Evolutionary conservation across 2,329 filamentous ascomycete genomes (phyloP), one percentile per base, ranked within the genome.

Genomic region (Trichoderma sp.): DNA sequence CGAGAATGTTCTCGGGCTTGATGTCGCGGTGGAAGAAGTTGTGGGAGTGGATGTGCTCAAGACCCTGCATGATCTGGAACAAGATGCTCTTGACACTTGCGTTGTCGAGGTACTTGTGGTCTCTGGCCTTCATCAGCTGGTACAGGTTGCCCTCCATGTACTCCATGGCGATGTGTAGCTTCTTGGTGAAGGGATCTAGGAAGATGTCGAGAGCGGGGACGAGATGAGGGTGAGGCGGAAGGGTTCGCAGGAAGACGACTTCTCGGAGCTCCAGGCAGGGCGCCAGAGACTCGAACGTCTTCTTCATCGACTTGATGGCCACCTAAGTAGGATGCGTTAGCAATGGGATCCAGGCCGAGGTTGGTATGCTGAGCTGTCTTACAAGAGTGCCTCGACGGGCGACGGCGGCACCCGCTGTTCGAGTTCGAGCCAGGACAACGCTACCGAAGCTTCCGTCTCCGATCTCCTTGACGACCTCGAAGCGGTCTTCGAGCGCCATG

Each of bases 241-340:
- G 86, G 12, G 94, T 95, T 78, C 94, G 91, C 61, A 99, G 86
- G 83, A 99, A 99, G 80, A 99, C 96, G 75, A 99, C 96, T 82
- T 99, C 96, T 73, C 96, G 92, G 68, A 99, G 88, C 82, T 99
- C 96, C 74, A 98, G 84, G 81, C 96, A 99, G 67, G 94, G 92
- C 17, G 89, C 85, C 79, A 98, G 94, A 2, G 93, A 97, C 77
- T 98, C 95, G 78, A 98, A 99, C 0, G 92, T 95, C 88, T 99
- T 99, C 88, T 99, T 99, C 96, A 99, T 99, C 6, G 96, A 98
- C 84, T 99, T 99, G 84, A 99, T 98, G 57, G 96, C 96, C 78
- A 99, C 93, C 96, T 98, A 70, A 57, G 71, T 98, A 70, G 55
- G 71, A 69, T 53, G 61, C 70, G 73, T 77, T 73, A 76, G 67